A percentile compares a stretch with the other conserved stretches of the same genome.
phyloP scores from a whole-genome alignment of 495 filamentous ascomycete species.

The Xylaria nigripes region DNA sequence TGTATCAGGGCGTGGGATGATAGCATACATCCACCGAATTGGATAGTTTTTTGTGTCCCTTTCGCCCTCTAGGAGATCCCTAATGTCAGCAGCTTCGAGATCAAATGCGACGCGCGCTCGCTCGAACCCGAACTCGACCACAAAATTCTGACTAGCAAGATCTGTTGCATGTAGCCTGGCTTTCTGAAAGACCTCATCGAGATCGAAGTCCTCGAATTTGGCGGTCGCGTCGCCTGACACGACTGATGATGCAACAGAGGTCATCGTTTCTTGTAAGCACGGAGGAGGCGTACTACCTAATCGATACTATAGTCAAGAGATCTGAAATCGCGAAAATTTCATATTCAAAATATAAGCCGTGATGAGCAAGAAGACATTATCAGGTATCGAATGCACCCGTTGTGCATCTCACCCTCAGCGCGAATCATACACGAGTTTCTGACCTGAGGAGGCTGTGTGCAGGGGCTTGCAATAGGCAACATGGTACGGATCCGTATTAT shows the following conservation, averaged over 20 bases:
- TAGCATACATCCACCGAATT: slow-evolving; percentile 60
- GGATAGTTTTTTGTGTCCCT: slow-evolving; percentile 18
- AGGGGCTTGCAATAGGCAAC: slow-evolving; percentile 3
- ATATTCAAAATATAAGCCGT: too few species aligned
- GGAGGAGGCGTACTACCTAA: too few species aligned
- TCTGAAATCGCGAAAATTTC: too few species aligned
- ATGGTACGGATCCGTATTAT: neutral
- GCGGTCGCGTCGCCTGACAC: slow-evolving; percentile 7
- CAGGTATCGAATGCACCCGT: neutral
- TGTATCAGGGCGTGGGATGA: neutral
- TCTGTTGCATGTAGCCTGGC: slow-evolving; percentile 31
- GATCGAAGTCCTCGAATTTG: slow-evolving; percentile 50
- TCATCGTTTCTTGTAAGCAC: too few species aligned
- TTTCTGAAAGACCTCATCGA: slow-evolving; percentile 35
- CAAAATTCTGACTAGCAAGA: slow-evolving; percentile 51
- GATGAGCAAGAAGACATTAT: too few species aligned
- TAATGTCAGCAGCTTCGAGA: slow-evolving; percentile 40
- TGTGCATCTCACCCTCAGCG: neutral
- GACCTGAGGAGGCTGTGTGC: neutral
- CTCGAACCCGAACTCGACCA: slow-evolving; percentile 61
- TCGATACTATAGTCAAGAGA: too few species aligned
- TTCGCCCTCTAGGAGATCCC: slow-evolving; percentile 16
- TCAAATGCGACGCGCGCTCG: slow-evolving; percentile 56
- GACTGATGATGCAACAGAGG: slow-evolving; percentile 4
- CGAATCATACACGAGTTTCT: neutral